phyloP scores from a whole-genome alignment of 1,284 basidiomycete species.

The Trichosporon coremiiforme region DNA sequence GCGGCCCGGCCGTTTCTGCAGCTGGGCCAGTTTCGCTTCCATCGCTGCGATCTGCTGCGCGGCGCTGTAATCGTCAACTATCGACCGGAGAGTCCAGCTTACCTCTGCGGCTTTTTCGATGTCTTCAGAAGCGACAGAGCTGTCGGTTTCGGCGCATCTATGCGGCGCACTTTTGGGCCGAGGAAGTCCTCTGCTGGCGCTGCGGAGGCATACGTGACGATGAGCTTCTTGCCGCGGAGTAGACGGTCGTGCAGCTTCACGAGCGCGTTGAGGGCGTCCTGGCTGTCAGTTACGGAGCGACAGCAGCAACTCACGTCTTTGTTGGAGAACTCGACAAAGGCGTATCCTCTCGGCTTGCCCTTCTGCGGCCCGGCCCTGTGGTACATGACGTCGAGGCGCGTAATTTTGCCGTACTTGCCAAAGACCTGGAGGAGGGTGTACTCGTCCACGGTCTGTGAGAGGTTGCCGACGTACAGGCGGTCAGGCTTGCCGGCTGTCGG shows the following conservation, averaged over 20 bases:
- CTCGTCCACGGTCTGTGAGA: slow-evolving; percentile 87
- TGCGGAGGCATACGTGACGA: slow-evolving; percentile 86
- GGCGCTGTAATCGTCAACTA: slow-evolving; percentile 61
- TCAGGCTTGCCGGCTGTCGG: slow-evolving; percentile 44
- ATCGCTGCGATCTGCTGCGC: slow-evolving; percentile 88
- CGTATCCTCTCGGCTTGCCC: slow-evolving; percentile 92
- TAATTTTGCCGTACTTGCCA: slow-evolving; percentile 84
- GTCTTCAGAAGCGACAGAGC: slow-evolving; percentile 84
- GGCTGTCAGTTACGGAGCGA: slow-evolving; percentile 21
- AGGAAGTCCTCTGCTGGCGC: slow-evolving; percentile 27
- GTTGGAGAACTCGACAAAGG: slow-evolving; percentile 82
- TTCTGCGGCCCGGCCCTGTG: slow-evolving; percentile 86
- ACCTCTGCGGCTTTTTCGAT: slow-evolving; percentile 66
- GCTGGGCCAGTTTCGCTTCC: slow-evolving; percentile 87
- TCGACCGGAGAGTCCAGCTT: slow-evolving; percentile 20
- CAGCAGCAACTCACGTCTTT: slow-evolving; percentile 68
- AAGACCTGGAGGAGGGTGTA: slow-evolving; percentile 87
- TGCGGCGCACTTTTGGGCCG: slow-evolving; percentile 22
- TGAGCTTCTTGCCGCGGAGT: slow-evolving; percentile 79
- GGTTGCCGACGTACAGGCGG: slow-evolving; percentile 86
- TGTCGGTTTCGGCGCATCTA: slow-evolving; percentile 71
- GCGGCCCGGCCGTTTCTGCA: slow-evolving; percentile 60
- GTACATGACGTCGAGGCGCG: slow-evolving; percentile 90
- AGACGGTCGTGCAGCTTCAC: slow-evolving; percentile 74
- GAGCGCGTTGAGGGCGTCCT: slow-evolving; percentile 86